Percentiles rank a stretch among this genome's conserved stretches.
phyloP scores from a whole-genome alignment of 305 asterid species.

The Fraxinus platypoda region DNA sequence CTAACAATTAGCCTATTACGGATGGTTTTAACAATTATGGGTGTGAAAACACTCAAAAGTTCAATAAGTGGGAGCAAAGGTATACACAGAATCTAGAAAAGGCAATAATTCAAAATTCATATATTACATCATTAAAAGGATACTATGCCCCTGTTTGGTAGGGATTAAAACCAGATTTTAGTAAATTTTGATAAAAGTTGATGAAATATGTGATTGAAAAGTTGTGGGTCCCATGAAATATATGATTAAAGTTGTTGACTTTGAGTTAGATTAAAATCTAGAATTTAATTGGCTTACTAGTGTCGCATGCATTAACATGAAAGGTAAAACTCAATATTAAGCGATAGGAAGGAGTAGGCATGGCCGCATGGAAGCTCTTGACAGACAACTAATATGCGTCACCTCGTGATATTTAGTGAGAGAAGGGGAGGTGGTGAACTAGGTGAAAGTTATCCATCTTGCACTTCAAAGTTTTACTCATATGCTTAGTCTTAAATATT shows the following conservation, averaged over 20 bases:
- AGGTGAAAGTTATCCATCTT: neutral
- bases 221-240: neutral
- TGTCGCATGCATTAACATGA: neutral
- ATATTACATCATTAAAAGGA: neutral
- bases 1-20: conserved; percentile 1
- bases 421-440: neutral
- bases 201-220: neutral
- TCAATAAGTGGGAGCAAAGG: neutral
- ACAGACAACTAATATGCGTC: neutral
- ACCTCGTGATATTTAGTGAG: neutral
- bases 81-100: neutral
- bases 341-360: neutral
- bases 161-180: neutral
- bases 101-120: neutral
- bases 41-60: neutral
- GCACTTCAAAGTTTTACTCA: neutral
- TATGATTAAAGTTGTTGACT: neutral
- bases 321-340: neutral
- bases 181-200: neutral
- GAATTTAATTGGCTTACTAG: neutral
- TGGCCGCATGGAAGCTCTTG: neutral
- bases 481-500: neutral
- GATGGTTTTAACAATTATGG: neutral
- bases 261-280: neutral
- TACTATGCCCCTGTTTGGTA: neutral